phyloP scores from a whole-genome alignment of 2,329 filamentous ascomycete species.

The Beauveria sp. region DNA sequence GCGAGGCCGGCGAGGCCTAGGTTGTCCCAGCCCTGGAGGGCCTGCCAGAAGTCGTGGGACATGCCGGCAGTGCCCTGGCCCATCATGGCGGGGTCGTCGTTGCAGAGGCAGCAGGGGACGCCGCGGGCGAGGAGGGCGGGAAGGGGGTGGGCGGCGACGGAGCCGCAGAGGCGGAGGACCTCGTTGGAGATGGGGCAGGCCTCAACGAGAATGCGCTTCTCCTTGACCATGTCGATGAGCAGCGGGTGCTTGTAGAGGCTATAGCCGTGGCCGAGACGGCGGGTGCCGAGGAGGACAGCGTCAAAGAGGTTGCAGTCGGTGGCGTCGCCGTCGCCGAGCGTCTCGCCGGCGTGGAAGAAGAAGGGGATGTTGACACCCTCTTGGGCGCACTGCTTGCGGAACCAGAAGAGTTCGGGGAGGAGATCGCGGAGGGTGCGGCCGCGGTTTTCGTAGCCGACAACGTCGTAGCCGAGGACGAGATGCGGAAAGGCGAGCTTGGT shows the following conservation, averaged over 20 bases:
- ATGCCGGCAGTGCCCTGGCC: conserved; percentile 76
- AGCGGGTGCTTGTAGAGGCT: conserved; percentile 87
- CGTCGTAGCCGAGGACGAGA: conserved; percentile 77
- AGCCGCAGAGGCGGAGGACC: conserved; percentile 69
- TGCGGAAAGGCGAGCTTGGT: conserved; percentile 74
- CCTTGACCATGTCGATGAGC: conserved; percentile 79
- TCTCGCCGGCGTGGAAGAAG: conserved; percentile 93
- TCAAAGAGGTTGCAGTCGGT: conserved; percentile 83
- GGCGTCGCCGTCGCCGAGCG: conserved; percentile 63
- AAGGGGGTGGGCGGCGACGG: conserved; percentile 70
- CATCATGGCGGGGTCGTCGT: conserved; percentile 85
- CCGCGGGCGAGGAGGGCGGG: conserved; percentile 79
- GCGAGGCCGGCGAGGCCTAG: conserved; percentile 81
- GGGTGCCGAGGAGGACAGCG: conserved; percentile 75
- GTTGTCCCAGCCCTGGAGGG: conserved; percentile 85
- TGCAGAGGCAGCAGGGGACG: conserved; percentile 75
- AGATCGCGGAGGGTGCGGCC: conserved; percentile 70
- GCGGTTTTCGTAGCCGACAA: conserved; percentile 80
- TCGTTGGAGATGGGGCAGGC: conserved; percentile 90
- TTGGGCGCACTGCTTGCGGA: conserved; percentile 74
- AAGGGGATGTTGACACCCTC: conserved; percentile 80
- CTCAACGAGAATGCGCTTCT: conserved; percentile 81
- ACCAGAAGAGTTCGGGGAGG: conserved; percentile 85
- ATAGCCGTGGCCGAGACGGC: conserved; percentile 84
- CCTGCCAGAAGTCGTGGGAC: conserved; percentile 93